Conservation (phyloP, 345 rosid genomes). For the Eucalyptus cloeziana region DNA sequence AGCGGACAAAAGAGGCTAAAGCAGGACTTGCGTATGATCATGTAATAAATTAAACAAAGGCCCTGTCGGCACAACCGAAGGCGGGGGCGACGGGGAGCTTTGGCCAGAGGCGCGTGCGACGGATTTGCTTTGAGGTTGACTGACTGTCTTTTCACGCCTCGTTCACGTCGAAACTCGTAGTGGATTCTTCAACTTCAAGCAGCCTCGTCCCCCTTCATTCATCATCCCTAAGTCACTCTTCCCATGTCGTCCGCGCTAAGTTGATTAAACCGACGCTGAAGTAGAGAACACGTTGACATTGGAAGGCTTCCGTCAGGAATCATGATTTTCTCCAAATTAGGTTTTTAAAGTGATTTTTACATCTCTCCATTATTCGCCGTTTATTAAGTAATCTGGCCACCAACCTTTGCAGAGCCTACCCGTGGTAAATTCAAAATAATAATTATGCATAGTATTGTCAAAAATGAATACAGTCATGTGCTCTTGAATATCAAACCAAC, state of each 20-base stretch:
- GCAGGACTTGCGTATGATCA: background rate
- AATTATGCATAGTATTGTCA: background rate
- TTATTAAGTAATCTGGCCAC: background rate
- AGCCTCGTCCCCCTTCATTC: background rate
- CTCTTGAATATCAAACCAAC: background rate
- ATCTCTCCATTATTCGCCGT: background rate
- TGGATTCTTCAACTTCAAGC: background rate
- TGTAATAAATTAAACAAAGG: background rate
- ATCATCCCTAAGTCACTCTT: background rate
- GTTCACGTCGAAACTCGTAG: background rate
- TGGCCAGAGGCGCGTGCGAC: background rate
- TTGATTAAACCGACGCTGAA: background rate
- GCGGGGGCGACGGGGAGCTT: background rate
- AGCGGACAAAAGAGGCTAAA: background rate
- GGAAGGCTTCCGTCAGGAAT: background rate
- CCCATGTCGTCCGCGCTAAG: background rate
- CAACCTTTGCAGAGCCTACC: background rate
- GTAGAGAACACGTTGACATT: background rate
- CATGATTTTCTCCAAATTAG: background rate
- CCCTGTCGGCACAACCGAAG: background rate
- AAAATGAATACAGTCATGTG: background rate
- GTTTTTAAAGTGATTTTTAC: background rate
- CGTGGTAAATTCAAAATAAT: background rate
- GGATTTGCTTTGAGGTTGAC: background rate
- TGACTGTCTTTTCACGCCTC: background rate